Evolutionary conservation across 2,329 filamentous ascomycete species (phyloP), one percentile per base, ranked within the genome.

Genomic region (Trichoderma endophyticum): DNA sequence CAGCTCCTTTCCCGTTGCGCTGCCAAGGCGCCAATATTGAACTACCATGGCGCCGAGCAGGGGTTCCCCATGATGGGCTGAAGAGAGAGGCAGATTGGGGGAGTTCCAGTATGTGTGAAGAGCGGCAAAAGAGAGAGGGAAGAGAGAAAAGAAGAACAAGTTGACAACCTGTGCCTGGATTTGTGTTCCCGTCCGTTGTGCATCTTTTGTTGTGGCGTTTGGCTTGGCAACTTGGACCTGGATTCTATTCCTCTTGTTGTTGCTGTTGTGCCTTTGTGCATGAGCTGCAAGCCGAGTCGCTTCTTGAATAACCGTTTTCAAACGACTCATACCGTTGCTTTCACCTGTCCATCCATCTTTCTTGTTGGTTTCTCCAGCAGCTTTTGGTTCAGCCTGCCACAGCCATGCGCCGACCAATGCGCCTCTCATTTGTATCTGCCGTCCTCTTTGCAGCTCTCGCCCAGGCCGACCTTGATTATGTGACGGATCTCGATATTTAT

Each of bases 401-500:
- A 51, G 39, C 48, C 18, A 72, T 72, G 71, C 43, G 71, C 48
- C 71, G 48, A 15, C 62, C 64, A 57, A n/a, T 63, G 18, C 57
- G 64, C 34, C 32, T 68, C 24, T 59, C 64, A 7, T n/a, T 72
- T 32, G 64, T 48, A n/a, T 48, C 64, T 4, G 32, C 59, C n/a
- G 21, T 72, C 11, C 11, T 60, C 18, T 48, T 72, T 2, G 71
- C 71, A 21, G 48, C 59, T 1, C 18, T 62, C 18, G 36, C 28
- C 34, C 21, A 60, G 1, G 71, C 75, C 21, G 76, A 79, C 28
- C 73, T 84, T n/a, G 81, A 81, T 30, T 85, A 85, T 70, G 81
- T 85, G 73, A 85, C 83, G 0, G 84, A 86, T 60, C 79, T 86
- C 3, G 74, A 79, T 8, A 80, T 85, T 56, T 86, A 78, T 74